Percentiles rank a stretch among this genome's conserved stretches.
Evolutionary conservation across 208 protist species (phyloP).

Genomic region (Naegleria lovaniensis): DNA sequence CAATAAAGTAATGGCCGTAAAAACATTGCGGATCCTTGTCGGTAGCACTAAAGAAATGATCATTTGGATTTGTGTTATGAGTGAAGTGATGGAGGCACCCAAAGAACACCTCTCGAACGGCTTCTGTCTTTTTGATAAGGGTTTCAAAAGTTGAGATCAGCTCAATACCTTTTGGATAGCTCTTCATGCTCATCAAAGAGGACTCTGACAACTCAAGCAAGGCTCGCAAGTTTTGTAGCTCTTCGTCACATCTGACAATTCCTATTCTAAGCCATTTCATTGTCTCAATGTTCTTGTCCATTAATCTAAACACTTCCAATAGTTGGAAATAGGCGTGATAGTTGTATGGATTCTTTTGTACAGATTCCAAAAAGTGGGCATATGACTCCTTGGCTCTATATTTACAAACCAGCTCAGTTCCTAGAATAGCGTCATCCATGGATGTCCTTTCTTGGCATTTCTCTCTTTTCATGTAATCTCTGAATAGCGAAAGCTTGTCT

Average conservation of each 20-base stretch:
- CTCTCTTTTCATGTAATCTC: neutral
- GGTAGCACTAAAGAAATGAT: neutral
- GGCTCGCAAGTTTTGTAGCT: neutral
- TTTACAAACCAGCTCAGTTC: neutral
- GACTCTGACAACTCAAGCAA: neutral
- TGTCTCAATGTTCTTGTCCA: neutral
- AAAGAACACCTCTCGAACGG: neutral
- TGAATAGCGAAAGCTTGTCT: neutral
- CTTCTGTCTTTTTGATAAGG: neutral
- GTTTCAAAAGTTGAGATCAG: neutral
- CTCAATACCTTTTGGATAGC: neutral
- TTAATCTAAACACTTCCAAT: neutral
- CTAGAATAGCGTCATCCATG: neutral
- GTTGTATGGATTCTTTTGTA: neutral
- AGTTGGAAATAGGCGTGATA: neutral
- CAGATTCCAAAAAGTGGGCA: neutral
- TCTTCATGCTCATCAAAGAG: neutral
- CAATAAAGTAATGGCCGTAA: neutral
- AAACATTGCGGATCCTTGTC: neutral
- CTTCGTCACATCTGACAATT: neutral
- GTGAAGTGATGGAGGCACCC: neutral
- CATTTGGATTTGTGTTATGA: neutral
- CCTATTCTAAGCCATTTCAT: slow-evolving; percentile 6
- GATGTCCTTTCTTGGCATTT: neutral
- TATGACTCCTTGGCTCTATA: neutral